Conservation (phyloP, 1,139 yeast species). For the Scheffersomyces lignicola region DNA sequence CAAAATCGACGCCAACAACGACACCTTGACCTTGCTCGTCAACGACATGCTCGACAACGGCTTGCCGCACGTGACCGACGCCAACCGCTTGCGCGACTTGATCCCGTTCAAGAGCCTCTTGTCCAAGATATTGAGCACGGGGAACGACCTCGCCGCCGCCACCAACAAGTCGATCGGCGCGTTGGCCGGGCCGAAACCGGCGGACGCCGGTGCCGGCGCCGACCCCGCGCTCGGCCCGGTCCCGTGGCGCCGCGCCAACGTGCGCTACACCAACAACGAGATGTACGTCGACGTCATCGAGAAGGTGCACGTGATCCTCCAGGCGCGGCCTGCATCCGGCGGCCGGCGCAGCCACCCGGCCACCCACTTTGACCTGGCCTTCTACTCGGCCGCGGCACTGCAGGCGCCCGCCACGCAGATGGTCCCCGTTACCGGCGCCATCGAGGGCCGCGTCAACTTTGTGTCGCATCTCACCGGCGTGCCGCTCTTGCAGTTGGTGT, state of each 20-base stretch:
- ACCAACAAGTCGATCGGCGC: conserved; percentile 10
- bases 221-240: conserved; percentile 18
- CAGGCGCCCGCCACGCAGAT: conserved; percentile 17
- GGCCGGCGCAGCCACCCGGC: conserved; percentile 6
- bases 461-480: conserved; percentile 71
- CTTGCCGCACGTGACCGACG: conserved; percentile 69
- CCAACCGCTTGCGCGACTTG: conserved; percentile 66
- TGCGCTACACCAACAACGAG: conserved; percentile 72
- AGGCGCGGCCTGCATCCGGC: conserved; percentile 12
- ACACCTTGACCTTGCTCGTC: conserved; percentile 55
- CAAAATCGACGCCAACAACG: conserved; percentile 65
- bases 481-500: conserved; percentile 64
- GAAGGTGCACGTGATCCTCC: conserved; percentile 47
- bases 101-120: conserved; percentile 59
- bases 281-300: conserved; percentile 78
- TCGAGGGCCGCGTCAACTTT: conserved; percentile 65
- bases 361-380: conserved; percentile 37
- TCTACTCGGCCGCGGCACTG: conserved; percentile 25
- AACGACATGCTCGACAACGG: conserved; percentile 73
- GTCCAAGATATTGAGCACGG: conserved; percentile 35
- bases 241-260: conserved; percentile 76
- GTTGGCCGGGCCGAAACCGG: too few relatives aligned
- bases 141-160: conserved; percentile 30
- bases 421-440: conserved; percentile 55
- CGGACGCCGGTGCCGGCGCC: too few relatives aligned